Evolutionary conservation across 2,329 filamentous ascomycete genomes (phyloP).

Genomic region (Penicillium sp.): DNA sequence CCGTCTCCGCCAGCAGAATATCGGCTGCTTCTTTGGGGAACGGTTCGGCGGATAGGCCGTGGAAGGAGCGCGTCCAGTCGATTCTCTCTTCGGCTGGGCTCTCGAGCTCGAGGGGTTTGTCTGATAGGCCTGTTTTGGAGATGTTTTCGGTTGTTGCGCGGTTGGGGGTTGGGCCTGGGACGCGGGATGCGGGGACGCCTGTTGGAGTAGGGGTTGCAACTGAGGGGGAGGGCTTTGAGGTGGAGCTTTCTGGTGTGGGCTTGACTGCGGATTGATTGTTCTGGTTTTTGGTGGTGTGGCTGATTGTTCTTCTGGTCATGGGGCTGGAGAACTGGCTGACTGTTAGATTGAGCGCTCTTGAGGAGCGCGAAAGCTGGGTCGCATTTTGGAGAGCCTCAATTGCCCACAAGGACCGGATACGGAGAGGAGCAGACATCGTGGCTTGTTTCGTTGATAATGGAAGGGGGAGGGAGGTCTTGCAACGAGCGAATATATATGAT

Average conservation of each 20-base stretch:
- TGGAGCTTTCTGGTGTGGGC: slow-evolving; percentile 5
- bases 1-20: slow-evolving; percentile 65
- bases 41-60: slow-evolving; percentile 68
- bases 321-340: slow-evolving; percentile 6
- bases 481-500: not conserved
- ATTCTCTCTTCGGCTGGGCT: slow-evolving; percentile 46
- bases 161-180: slow-evolving; percentile 24
- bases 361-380: slow-evolving; percentile 9
- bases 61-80: slow-evolving; percentile 82
- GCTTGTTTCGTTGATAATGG: slow-evolving; percentile 4
- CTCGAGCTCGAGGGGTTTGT: slow-evolving; percentile 34
- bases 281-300: slow-evolving; percentile 14
- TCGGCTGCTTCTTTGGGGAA: slow-evolving; percentile 69
- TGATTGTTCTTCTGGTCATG: slow-evolving; percentile 13
- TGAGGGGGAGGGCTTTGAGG: slow-evolving; percentile 10
- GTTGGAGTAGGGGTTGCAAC: not conserved
- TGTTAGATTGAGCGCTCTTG: slow-evolving; percentile 4
- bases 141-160: slow-evolving; percentile 35
- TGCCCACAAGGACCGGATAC: slow-evolving; percentile 19
- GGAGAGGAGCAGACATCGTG: slow-evolving; percentile 23
- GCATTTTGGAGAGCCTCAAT: slow-evolving; percentile 17
- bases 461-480: slow-evolving; percentile 8
- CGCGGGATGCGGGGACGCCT: slow-evolving; percentile 13
- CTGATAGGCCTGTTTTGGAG: slow-evolving; percentile 37
- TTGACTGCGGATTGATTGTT: slow-evolving; percentile 9